phyloP scores from a whole-genome alignment of 2,329 filamentous ascomycete species.

The Diaporthe batatas region DNA sequence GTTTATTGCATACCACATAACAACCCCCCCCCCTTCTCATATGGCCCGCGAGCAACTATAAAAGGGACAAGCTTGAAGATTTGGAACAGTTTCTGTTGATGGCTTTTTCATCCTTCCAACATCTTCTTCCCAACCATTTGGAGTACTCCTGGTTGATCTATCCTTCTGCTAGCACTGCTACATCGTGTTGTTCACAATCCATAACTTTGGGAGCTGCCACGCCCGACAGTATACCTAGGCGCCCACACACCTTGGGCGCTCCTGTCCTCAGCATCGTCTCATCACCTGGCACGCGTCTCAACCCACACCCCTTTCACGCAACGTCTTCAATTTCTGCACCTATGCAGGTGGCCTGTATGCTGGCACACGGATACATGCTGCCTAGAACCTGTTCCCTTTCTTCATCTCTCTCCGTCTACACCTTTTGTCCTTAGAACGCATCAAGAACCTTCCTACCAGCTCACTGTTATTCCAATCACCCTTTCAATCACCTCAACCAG shows the following conservation, averaged over 20 bases:
- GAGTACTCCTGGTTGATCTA: no score
- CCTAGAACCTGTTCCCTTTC: background rate
- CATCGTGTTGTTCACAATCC: no score
- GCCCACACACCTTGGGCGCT: background rate
- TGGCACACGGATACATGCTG: background rate
- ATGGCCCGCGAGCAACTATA: no score
- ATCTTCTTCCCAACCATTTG: no score
- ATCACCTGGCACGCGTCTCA: background rate
- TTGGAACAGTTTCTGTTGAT: no score
- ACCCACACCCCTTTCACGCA: background rate
- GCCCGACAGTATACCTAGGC: no score
- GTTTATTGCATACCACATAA: no score
- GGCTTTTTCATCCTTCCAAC: no score
- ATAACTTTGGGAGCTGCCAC: no score
- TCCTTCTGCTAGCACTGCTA: no score
- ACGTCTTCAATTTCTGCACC: background rate
- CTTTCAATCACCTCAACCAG: background rate
- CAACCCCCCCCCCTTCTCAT: no score
- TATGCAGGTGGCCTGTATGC: background rate
- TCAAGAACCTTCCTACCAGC: background rate
- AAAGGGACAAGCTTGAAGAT: no score
- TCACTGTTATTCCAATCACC: background rate
- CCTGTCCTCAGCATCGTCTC: background rate
- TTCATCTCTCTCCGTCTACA: background rate
- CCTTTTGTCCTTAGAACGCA: background rate